Base-by-base conservation (phyloP, 805 yeast genomes). In the Wickerhamomyces rabaulensis region DNA sequence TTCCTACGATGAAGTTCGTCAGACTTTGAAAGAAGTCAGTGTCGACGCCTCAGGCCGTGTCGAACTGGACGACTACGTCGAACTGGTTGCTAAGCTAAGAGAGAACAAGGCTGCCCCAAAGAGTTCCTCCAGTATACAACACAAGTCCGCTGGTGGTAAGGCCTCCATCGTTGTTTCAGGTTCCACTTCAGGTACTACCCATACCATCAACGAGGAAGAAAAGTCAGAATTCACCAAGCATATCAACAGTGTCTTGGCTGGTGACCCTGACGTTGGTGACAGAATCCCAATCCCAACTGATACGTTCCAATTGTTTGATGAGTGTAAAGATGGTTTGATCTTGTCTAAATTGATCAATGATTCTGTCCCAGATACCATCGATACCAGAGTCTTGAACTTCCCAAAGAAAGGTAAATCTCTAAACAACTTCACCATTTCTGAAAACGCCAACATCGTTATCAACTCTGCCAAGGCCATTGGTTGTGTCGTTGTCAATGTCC, bases 401-500 rank as follows among this genome's bases (percentile, higher is more conserved):
- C 95, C 98, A 22, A 86, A 84, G 65, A 76, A 77, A 56, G 86
- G 85, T 49, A 91, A 88, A 68, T 68, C 78, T 16, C 77, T 94
- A 64, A 94, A 94, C 74, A 88, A 89, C 63, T 94, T 94, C 75
- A 94, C 91, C 54, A 92, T 95, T 82, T 79, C 87, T 54, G 99
- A 94, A 71, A 94, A 94, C 68, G 97, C 98, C 45, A 94, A 94
- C 69, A 91, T 94, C 55, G 98, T 94, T 35, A 88, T 94, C 69
- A 94, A 94, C 68, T 94, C 99, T 3, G 99, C 99, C 26, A 94
- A 94, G 71, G 99, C 98, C 44, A 94, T 94, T 69, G 99, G 99
- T 19, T 92, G 97, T 75, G 87, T 94, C 48, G 98, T 94, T 42
- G 98, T 94, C 43, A 94, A 94, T 63, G 98, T 94, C 43, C 98